Evolutionary conservation across 2,329 filamentous ascomycete genomes (phyloP), one percentile per base, ranked within the genome.

Genomic region (Verticillium nubilum): DNA sequence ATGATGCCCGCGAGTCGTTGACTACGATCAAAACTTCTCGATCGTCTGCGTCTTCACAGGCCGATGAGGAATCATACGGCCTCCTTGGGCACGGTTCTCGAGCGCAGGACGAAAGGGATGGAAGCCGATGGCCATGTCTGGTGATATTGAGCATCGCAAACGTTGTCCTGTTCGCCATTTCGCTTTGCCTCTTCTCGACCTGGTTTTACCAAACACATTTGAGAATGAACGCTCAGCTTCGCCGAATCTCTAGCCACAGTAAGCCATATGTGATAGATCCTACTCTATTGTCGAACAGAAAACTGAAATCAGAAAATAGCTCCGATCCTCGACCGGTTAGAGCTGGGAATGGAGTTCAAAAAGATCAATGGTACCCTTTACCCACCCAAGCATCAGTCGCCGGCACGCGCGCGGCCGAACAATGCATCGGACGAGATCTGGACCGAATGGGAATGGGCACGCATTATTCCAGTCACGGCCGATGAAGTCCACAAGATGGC

Each of bases 401-500:
- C 4, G 64, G 71, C 17, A 66, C 66, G 15, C 65, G 70, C 13
- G 65, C 67, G 56, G 61, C 70, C 71, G 2, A 70, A 72, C 27
- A 58, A 64, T 1, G 63, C 54, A 4, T 67, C 66, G 1, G 70
- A 74, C 50, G 65, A 61, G 10, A 19, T 67, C 0, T 73, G 68
- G 69, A 58, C 69, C 0, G 68, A 72, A 19, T 72, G 67, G 60
- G 71, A 72, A 57, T 59, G 66, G 47, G 68, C 58, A 37, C 67
- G 66, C 10, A 62, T 68, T 47, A 61, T 69, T 28, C 65, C 67
- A 13, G 56, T 73, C 25, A 69, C 67, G 10, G 33, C 63, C 15
- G 65, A 65, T 7, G 64, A 72, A 13, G 59, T 74, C 27, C 52
- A 65, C 42, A 61, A 61, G 37, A 65, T 73, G 50, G 71, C 70